Percentiles rank a stretch among this genome's conserved stretches.
Conservation (phyloP, 2,329 filamentous ascomycete species). For the Colletotrichum scovillei region DNA sequence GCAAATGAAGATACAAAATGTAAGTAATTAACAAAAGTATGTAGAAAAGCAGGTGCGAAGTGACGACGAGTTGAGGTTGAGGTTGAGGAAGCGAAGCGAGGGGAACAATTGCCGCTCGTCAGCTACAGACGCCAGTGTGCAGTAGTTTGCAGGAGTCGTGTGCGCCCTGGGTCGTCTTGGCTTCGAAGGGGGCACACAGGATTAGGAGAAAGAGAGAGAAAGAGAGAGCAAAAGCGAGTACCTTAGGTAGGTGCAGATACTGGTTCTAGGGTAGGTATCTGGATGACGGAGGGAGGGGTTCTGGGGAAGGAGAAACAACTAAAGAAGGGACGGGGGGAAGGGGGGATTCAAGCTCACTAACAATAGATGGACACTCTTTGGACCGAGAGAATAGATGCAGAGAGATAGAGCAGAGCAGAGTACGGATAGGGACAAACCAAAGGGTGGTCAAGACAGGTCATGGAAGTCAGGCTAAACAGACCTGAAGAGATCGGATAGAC, state of each 20-base stretch:
- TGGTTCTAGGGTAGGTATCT: background rate
- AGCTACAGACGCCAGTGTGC: slow-evolving; percentile 3
- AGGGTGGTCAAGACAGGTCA: no score
- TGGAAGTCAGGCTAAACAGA: no score
- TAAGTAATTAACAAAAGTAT: background rate
- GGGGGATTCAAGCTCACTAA: background rate
- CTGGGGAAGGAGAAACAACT: background rate
- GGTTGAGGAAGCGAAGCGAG: background rate
- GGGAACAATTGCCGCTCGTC: slow-evolving; percentile 5
- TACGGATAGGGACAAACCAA: background rate
- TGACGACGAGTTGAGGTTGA: background rate
- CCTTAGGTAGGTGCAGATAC: background rate
- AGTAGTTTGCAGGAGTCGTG: slow-evolving; percentile 8
- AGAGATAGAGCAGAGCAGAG: background rate
- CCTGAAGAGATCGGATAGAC: background rate
- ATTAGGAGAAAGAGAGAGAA: no score
- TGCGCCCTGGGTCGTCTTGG: slow-evolving; percentile 2
- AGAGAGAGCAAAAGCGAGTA: background rate
- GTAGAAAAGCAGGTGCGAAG: slow-evolving; percentile 4
- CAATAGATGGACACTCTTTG: background rate
- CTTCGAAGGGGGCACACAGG: background rate
- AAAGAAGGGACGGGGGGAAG: background rate
- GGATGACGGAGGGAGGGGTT: background rate
- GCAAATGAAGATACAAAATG: background rate
- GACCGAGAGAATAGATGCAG: background rate